Percentiles rank a stretch among this genome's conserved stretches.
Conservation (phyloP, 257 asterid species). For the Datura wrightii region DNA sequence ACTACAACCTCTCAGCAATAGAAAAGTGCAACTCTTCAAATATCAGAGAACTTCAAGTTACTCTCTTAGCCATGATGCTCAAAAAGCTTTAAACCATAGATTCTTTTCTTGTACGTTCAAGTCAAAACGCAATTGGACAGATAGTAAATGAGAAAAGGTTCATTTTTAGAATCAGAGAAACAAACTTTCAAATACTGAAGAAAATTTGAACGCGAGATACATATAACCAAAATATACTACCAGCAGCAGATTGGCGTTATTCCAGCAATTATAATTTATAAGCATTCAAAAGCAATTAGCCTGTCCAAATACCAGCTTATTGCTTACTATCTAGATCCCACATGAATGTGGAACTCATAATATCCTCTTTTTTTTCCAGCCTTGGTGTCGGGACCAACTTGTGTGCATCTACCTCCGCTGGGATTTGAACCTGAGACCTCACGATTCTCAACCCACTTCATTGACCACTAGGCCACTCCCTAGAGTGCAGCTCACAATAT, state of each 20-base stretch:
- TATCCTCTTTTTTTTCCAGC: not conserved
- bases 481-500: not conserved
- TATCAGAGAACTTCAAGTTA: not conserved
- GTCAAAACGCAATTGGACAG: not conserved
- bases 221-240: slow-evolving; percentile 13
- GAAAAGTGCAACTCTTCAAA: slow-evolving; percentile 1
- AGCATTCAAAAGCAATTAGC: not conserved
- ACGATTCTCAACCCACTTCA: too few species aligned
- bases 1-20: not conserved
- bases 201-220: not conserved
- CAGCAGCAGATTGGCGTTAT: not conserved
- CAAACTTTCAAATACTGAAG: not conserved
- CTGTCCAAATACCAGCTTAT: not conserved
- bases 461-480: too few species aligned
- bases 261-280: slow-evolving; percentile 25
- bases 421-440: too few species aligned
- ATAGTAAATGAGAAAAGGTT: not conserved
- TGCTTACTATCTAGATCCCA: not conserved
- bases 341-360: not conserved
- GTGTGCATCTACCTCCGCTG: too few species aligned
- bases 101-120: not conserved
- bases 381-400: too few species aligned
- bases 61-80: not conserved
- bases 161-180: not conserved
- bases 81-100: not conserved